Evolutionary conservation across 768 basidiomycete species (phyloP).

Genomic region (Polyporus arcularius): DNA sequence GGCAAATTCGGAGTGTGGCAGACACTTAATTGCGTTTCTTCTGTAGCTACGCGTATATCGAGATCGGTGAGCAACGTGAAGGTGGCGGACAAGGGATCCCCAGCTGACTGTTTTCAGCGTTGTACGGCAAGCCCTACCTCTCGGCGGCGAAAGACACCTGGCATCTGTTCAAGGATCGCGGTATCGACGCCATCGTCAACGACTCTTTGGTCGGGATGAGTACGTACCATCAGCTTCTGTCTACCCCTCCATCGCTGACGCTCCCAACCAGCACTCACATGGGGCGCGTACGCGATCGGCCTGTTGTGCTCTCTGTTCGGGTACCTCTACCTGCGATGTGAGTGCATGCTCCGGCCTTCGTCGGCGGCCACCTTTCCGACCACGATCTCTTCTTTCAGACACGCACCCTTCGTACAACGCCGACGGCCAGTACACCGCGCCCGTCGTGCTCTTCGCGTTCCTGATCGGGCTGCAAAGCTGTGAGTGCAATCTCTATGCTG

Average conservation of each 20-base stretch:
- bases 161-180: slow-evolving; percentile 73
- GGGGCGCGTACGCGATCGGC: slow-evolving; percentile 82
- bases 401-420: slow-evolving; percentile 76
- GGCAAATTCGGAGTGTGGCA: background rate
- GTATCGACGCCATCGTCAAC: slow-evolving; percentile 81
- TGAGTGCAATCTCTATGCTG: slow-evolving; percentile 32
- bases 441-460: slow-evolving; percentile 78
- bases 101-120: slow-evolving; percentile 41
- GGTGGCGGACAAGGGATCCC: too few species aligned
- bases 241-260: slow-evolving; percentile 1
- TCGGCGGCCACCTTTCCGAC: background rate
- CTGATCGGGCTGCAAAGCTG: slow-evolving; percentile 75
- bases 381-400: slow-evolving; percentile 39
- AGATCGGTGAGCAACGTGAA: slow-evolving; percentile 55
- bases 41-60: slow-evolving; percentile 74
- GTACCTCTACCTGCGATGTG: slow-evolving; percentile 75
- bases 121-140: slow-evolving; percentile 85
- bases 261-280: slow-evolving; percentile 56
- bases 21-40: background rate
- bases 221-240: slow-evolving; percentile 35
- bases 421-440: slow-evolving; percentile 75
- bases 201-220: slow-evolving; percentile 81
- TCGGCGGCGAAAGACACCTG: slow-evolving; percentile 83
- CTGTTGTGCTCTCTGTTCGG: slow-evolving; percentile 72
- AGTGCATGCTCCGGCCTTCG: slow-evolving; percentile 26